Percentiles rank a stretch among this genome's conserved stretches.
phyloP scores from a whole-genome alignment of 345 rosid genomes.

The Eucalyptus leucophloia region DNA sequence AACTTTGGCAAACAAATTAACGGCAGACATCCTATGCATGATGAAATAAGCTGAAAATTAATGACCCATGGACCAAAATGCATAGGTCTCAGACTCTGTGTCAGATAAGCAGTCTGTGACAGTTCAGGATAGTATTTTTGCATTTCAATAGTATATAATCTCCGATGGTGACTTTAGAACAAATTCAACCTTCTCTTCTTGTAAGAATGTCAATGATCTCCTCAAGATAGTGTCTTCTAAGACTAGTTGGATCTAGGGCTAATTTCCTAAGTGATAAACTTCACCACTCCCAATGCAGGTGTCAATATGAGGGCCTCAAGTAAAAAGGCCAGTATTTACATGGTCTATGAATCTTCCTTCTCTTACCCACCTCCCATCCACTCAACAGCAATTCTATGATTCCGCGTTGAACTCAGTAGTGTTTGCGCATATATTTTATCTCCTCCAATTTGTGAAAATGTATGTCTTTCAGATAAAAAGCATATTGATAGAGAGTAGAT shows the following conservation, averaged over 20 bases:
- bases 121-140: neutral
- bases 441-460: neutral
- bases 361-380: neutral
- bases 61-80: neutral
- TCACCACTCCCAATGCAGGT: neutral
- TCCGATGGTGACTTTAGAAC: neutral
- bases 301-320: neutral
- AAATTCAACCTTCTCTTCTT: neutral
- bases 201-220: neutral
- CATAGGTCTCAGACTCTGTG: neutral
- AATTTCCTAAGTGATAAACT: neutral
- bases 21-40: neutral
- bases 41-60: neutral
- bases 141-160: neutral
- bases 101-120: neutral
- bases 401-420: neutral
- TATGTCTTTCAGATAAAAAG: neutral
- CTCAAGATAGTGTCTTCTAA: neutral
- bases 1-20: neutral
- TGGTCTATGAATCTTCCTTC: neutral
- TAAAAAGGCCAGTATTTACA: neutral
- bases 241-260: neutral
- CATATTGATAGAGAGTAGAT: neutral
- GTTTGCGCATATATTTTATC: neutral
- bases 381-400: neutral